Evolutionary conservation across 2,329 filamentous ascomycete species (phyloP), one percentile per base, ranked within the genome.

Genomic region (Onygenales sp.): DNA sequence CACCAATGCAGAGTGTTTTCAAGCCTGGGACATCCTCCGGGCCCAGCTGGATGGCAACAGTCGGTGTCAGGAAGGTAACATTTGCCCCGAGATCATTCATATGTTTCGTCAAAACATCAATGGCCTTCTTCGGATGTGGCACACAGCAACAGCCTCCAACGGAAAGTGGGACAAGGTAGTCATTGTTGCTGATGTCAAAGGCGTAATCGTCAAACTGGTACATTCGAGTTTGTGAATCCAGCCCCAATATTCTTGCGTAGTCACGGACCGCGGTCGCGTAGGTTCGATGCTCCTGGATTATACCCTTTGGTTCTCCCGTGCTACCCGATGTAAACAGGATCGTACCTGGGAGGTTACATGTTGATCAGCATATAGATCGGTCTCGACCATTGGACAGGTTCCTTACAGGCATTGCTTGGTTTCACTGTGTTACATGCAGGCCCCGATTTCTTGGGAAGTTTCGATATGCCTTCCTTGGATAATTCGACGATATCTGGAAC

Each of bases 121-220:
- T 42, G 4, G 55, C 49, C 32, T 59, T 55, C n/a, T 61, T 34
- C 11, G 56, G 51, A 6, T 39, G 52, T 21, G 63, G 61, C 4
- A 63, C 48, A 39, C 62, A 65, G 3, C 62, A 39, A 49, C 59
- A 62, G 9, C 52, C 61, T 2, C 63, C 63, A 31, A 54, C 42
- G 14, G 34, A 45, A 14, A 56, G 51, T 44, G 54, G 37, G 4
- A 51, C 46, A 7, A 93, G 93, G 6, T 91, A 89, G 65, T 95
- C 88, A 66, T 94, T 94, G 5, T 94, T 84, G 0, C 87, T 92
- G 4, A 94, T 88, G 11, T 53, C 52, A 40, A 49, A 53, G 11
- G 45, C 39, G 43, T 53, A 53, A 21, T 47, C 37, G 14, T 47
- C 52, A 33, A 53, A 53, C 46, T 53, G 52, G 14, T 49, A 42